Conservation (phyloP, 2,329 filamentous ascomycete species). For the Grosmannia clavigera region DNA sequence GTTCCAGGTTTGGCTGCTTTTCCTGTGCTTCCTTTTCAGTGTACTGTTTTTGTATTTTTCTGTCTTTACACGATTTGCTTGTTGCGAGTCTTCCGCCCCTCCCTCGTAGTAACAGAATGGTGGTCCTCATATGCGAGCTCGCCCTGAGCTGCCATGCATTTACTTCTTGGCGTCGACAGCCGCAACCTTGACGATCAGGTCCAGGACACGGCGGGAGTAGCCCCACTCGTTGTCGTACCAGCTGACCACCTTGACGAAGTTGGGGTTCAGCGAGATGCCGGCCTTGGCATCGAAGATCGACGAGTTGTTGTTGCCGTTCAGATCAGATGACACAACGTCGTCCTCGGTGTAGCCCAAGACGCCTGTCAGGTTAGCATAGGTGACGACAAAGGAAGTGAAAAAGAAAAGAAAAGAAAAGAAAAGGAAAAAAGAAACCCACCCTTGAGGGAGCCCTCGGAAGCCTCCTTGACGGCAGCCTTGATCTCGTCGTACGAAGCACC, state of each 20-base stretch:
- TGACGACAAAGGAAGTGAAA: not conserved
- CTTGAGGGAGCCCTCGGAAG: slow-evolving; percentile 73
- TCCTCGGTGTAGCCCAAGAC: slow-evolving; percentile 95
- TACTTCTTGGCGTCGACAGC: slow-evolving; percentile 48
- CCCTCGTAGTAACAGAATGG: no score
- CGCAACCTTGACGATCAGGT: slow-evolving; percentile 67
- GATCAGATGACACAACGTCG: slow-evolving; percentile 84
- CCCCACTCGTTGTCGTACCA: slow-evolving; percentile 99
- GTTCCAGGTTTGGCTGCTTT: not conserved
- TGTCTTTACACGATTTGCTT: not conserved
- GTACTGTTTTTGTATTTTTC: not conserved
- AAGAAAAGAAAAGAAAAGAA: not conserved
- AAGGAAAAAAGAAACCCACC: slow-evolving; percentile 39
- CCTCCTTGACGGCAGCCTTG: slow-evolving; percentile 83
- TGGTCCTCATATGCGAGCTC: not conserved
- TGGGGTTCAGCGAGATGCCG: slow-evolving; percentile 93
- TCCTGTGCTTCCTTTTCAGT: not conserved
- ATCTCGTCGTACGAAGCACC: slow-evolving; percentile 77
- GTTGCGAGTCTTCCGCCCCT: not conserved
- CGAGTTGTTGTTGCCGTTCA: slow-evolving; percentile 85
- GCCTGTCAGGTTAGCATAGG: slow-evolving; percentile 33
- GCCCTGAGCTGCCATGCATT: not conserved
- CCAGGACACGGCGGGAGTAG: slow-evolving; percentile 90
- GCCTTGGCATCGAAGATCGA: slow-evolving; percentile 99
- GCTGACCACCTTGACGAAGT: slow-evolving; percentile 96